Base-by-base conservation (phyloP, 1,284 basidiomycete species). In the Leccinum pachyderme region DNA sequence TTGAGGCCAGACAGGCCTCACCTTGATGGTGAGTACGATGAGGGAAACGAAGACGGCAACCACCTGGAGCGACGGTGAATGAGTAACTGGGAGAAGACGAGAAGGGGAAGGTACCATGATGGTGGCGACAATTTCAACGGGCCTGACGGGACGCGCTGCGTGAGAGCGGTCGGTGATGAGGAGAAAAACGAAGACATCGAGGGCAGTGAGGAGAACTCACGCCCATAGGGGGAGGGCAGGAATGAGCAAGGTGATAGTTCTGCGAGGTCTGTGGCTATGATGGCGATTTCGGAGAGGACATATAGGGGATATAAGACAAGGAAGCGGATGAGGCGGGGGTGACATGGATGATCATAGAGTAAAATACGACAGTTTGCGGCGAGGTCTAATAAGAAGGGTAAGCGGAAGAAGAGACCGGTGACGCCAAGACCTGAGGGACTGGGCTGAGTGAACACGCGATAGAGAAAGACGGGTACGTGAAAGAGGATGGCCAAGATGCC, bases 401-500 rank as follows among this genome's bases (percentile, higher is more conserved):
- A 47, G 29, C 32, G 22, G 32, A 41, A 33, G 15, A 13, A 47
- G 11, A 87, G 72, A 11, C 86, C 86, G 8, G 86, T 88, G 24
- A 89, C 85, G 85, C 82, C 53, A 87, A 72, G 27, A 83, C 77
- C 84, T 86, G 49, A 0, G 45, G 5, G 24, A 47, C 11, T n/a
- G 18, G 18, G 18, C 18, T 3, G 25, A 47, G 12, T 57, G 35
- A 51, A 32, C 22, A 46, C 18, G 24, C 50, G 31, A 49, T 32
- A 27, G 48, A 32, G 22, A 27, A 44, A 22, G 13, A 50, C 18
- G 9, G 22, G 27, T 49, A 86, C 86, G 78, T 92, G 90, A 24
- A 93, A 77, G 54, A 89, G 81, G 2, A 89, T 83, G 9, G 92
- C 94, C 53, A 93, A 86, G n/a, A 95, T 63, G 18, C 92, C 91